phyloP scores from a whole-genome alignment of 108 stramenopile species.

The Bacterosira constricta region DNA sequence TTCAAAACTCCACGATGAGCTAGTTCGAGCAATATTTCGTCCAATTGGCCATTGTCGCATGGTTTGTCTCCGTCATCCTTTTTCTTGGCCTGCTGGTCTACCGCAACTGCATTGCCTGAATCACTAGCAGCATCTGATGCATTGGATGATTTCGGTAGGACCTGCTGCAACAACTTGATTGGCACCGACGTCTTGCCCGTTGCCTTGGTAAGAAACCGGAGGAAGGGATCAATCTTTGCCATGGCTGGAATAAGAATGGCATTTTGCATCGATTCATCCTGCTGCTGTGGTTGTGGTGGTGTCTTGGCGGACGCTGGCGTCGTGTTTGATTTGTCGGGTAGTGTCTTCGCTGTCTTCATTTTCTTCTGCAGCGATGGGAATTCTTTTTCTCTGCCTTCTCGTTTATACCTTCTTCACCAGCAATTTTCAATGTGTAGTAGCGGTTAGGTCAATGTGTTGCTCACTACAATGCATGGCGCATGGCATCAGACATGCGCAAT shows the following conservation, averaged over 20 bases:
- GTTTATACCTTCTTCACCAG: too few species aligned
- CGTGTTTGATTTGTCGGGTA: too few species aligned
- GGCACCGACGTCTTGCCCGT: constrained; percentile 67
- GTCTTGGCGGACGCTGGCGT: not conserved
- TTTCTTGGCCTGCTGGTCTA: not conserved
- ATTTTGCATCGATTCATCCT: not conserved
- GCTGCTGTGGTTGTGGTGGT: not conserved
- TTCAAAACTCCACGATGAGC: constrained; percentile 55
- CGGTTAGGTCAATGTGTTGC: too few species aligned
- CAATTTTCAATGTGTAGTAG: too few species aligned
- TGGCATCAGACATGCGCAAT: too few species aligned
- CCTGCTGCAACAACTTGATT: constrained; percentile 45
- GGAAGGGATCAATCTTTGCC: constrained; percentile 62
- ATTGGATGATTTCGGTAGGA: constrained; percentile 43
- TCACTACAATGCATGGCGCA: too few species aligned
- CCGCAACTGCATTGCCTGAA: not conserved
- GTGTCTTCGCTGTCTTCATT: too few species aligned
- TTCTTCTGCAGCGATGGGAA: too few species aligned
- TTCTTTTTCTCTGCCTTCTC: too few species aligned
- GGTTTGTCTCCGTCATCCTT: not conserved
- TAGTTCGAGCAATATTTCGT: constrained; percentile 44
- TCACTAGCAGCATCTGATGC: constrained; percentile 1
- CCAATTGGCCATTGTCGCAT: not conserved
- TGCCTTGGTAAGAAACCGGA: constrained; percentile 80
- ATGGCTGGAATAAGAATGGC: constrained; percentile 9